phyloP scores from a whole-genome alignment of 2,329 filamentous ascomycete species.

The Ramichloridium luteum region DNA sequence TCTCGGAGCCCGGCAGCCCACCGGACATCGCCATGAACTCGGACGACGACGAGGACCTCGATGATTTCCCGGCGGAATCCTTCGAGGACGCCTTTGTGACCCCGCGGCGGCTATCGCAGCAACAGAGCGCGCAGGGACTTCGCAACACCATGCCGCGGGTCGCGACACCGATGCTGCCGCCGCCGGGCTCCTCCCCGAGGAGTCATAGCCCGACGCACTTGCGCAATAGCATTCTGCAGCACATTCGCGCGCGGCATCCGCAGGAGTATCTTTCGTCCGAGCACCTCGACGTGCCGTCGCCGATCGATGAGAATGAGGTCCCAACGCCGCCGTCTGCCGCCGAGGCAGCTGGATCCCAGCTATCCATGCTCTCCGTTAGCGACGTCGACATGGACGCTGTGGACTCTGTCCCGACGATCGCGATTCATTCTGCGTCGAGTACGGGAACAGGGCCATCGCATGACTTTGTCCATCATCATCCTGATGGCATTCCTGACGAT shows the following conservation, averaged over 20 bases:
- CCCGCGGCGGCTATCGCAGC: conserved; percentile 4
- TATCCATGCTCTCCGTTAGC: conserved; percentile 25
- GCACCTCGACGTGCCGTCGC: conserved; percentile 23
- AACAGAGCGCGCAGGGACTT: conserved; percentile 3
- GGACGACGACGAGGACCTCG: conserved; percentile 14
- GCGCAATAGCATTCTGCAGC: conserved; percentile 12
- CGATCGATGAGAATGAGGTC: conserved; percentile 26
- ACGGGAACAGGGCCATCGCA: no score
- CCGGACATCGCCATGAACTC: conserved; percentile 19
- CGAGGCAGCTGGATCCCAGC: conserved; percentile 24
- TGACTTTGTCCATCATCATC: conserved; percentile 1
- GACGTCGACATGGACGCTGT: conserved; percentile 26
- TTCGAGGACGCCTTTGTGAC: conserved; percentile 9
- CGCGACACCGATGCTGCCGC: conserved; percentile 15
- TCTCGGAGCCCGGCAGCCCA: conserved; percentile 22
- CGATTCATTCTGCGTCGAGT: conserved; percentile 12
- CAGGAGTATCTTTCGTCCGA: conserved; percentile 18
- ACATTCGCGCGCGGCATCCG: conserved; percentile 22
- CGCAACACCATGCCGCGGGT: conserved; percentile 15
- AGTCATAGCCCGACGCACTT: conserved; percentile 14
- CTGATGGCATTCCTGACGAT: conserved; percentile 5
- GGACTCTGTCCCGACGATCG: conserved; percentile 14
- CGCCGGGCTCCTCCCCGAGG: conserved; percentile 12
- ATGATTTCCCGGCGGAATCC: conserved; percentile 14
- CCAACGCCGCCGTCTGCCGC: conserved; percentile 24